Evolutionary conservation across 371 early-diverging fungal species (phyloP).

Genomic region (Apophysomyces sp.): DNA sequence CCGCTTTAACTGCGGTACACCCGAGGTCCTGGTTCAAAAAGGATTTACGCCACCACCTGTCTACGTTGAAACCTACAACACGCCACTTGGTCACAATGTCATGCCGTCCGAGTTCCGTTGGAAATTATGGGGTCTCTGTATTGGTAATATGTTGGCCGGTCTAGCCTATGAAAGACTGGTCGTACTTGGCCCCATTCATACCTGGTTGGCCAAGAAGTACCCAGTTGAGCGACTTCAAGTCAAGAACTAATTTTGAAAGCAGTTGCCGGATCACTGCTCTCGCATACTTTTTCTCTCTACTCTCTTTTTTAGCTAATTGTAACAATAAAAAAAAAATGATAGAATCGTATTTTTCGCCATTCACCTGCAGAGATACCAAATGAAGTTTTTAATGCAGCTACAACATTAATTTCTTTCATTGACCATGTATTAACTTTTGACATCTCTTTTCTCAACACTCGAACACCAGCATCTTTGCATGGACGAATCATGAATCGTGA

Average conservation of each 20-base stretch:
- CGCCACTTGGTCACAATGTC: conserved; percentile 66
- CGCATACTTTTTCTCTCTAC: background rate
- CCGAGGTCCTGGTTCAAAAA: conserved; percentile 33
- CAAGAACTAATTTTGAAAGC: conserved; percentile 18
- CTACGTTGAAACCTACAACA: conserved; percentile 56
- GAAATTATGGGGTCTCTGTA: conserved; percentile 47
- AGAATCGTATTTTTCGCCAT: too few species aligned
- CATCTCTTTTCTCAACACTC: too few species aligned
- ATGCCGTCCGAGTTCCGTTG: conserved; percentile 61
- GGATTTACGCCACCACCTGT: conserved; percentile 44
- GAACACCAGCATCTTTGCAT: too few species aligned
- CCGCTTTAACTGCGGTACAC: conserved; percentile 72
- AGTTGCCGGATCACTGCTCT: conserved; percentile 3
- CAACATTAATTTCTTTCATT: too few species aligned
- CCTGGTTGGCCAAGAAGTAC: conserved; percentile 28
- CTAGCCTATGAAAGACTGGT: conserved; percentile 28
- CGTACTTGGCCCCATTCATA: conserved; percentile 38
- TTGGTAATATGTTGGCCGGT: conserved; percentile 31
- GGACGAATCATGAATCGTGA: too few species aligned
- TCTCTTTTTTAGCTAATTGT: background rate
- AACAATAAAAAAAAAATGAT: background rate
- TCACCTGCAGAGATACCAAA: too few species aligned
- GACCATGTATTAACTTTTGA: too few species aligned
- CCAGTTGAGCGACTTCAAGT: conserved; percentile 32
- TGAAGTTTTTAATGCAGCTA: too few species aligned